Conservation (phyloP, 345 rosid species). For the Salix exigua region DNA sequence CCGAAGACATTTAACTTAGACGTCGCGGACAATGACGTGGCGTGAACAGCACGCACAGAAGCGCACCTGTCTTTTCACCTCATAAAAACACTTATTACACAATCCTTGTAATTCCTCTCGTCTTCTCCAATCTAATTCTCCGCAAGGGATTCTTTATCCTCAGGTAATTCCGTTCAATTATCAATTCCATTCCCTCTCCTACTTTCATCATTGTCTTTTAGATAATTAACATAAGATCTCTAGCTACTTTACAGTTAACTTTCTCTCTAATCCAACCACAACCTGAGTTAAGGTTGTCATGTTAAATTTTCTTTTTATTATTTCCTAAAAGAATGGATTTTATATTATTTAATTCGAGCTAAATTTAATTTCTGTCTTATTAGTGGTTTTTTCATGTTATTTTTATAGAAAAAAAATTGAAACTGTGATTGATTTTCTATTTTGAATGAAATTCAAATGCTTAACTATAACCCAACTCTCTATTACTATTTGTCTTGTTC, state of each 20-base stretch:
- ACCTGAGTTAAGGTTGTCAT: neutral
- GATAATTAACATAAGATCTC: neutral
- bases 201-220: neutral
- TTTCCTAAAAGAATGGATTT: neutral
- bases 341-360: neutral
- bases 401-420: neutral
- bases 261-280: neutral
- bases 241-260: neutral
- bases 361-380: neutral
- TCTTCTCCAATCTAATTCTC: neutral
- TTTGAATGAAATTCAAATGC: neutral
- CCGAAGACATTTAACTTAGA: neutral
- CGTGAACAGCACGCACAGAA: neutral
- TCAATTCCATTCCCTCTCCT: neutral
- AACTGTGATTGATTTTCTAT: neutral
- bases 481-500: neutral
- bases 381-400: neutral
- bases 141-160: neutral
- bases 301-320: neutral
- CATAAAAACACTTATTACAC: no score
- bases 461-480: neutral
- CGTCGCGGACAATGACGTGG: conserved; percentile 4
- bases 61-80: neutral
- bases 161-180: neutral
- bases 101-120: neutral